Conservation (phyloP, 2,329 filamentous ascomycete species). For the Shiraia sp. region DNA sequence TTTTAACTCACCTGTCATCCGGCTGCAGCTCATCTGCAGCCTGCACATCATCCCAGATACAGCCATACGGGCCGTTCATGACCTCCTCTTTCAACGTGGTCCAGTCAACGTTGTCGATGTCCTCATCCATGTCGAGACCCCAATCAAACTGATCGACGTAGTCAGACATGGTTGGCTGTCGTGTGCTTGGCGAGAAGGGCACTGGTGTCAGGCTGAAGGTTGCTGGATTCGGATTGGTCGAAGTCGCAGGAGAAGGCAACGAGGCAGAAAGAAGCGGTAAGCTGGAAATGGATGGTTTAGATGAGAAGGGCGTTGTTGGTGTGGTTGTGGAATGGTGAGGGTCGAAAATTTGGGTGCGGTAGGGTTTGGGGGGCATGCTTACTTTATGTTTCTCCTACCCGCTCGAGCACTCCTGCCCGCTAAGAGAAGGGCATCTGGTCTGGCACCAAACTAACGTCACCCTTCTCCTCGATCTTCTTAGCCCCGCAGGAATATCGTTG, state of each 20-base stretch:
- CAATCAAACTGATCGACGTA: conserved; percentile 8
- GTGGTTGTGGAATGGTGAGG: background rate
- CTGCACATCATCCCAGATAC: conserved; percentile 1
- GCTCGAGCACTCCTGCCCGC: background rate
- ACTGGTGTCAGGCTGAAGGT: conserved; percentile 1
- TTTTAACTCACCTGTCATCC: conserved; percentile 23
- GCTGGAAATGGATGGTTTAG: conserved; percentile 5
- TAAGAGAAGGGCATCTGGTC: conserved; percentile 4
- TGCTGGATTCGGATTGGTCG: conserved; percentile 7
- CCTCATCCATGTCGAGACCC: conserved; percentile 1
- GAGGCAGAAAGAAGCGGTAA: conserved; percentile 2
- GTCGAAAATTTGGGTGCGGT: conserved; percentile 4
- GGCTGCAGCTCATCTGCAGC: conserved; percentile 8
- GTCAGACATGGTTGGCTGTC: conserved; percentile 20
- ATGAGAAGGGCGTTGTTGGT: conserved; percentile 1
- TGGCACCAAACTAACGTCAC: too few relatives aligned
- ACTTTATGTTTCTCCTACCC: conserved; percentile 1
- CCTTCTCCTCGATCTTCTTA: too few relatives aligned
- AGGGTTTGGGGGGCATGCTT: conserved; percentile 2
- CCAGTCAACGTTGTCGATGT: background rate
- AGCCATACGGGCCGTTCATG: conserved; percentile 11
- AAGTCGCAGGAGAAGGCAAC: background rate
- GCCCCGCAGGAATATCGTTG: too few relatives aligned
- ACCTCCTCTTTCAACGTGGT: conserved; percentile 6
- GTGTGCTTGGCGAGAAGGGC: conserved; percentile 11